phyloP scores from a whole-genome alignment of 2,329 filamentous ascomycete genomes.

The Aspergillus neoniger region DNA sequence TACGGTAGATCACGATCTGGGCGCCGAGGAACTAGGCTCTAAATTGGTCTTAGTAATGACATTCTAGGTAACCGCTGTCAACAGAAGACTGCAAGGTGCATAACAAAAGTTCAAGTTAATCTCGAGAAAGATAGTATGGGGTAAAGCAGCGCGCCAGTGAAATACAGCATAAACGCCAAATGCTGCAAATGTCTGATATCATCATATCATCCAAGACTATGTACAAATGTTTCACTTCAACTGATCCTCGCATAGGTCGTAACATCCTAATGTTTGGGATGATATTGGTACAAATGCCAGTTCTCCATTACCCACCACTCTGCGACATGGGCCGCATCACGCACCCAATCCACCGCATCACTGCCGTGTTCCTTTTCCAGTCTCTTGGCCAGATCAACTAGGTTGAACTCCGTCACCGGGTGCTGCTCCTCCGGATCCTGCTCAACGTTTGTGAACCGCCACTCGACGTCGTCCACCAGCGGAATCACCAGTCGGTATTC shows the following conservation, averaged over 20 bases:
- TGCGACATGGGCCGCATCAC: conserved; percentile 30
- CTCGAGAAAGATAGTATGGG: background rate
- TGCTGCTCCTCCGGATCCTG: conserved; percentile 28
- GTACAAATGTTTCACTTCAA: too few species aligned
- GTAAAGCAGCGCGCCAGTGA: too few species aligned
- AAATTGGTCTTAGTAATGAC: too few species aligned
- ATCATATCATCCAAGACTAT: too few species aligned
- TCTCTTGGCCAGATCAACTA: conserved; percentile 24
- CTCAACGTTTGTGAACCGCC: conserved; percentile 35
- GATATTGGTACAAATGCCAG: conserved; percentile 29
- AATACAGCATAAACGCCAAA: too few species aligned
- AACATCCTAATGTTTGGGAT: background rate
- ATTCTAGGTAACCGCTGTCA: too few species aligned
- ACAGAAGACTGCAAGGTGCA: too few species aligned
- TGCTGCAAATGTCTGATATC: too few species aligned
- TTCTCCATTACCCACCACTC: conserved; percentile 36
- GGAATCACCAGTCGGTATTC: conserved; percentile 34
- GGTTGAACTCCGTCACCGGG: conserved; percentile 27
- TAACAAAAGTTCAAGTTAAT: background rate
- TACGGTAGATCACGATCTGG: too few species aligned
- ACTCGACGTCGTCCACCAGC: conserved; percentile 34
- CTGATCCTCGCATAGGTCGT: too few species aligned
- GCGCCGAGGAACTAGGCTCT: too few species aligned
- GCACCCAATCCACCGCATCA: conserved; percentile 26
- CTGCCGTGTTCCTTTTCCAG: conserved; percentile 22